A percentile compares a stretch with the other conserved stretches of the same genome.
phyloP scores from a whole-genome alignment of 106 monocot species.

The Cymbidium sinense region DNA sequence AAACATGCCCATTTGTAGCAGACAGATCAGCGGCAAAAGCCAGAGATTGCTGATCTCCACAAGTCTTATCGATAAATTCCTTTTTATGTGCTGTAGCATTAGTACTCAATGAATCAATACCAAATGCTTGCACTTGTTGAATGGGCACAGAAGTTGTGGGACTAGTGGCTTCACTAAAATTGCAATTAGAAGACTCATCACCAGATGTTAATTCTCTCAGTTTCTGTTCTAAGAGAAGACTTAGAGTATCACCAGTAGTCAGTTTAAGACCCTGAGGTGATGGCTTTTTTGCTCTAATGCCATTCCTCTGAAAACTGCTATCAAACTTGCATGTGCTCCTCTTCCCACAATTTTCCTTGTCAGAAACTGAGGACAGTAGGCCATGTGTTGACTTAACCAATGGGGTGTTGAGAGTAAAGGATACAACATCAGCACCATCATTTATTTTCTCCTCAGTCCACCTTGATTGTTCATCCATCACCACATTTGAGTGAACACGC shows the following conservation, averaged over 20 bases:
- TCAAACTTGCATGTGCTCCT: slow-evolving; percentile 14
- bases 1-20: too few species aligned
- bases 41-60: slow-evolving; percentile 14
- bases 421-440: slow-evolving; percentile 43
- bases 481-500: slow-evolving; percentile 28
- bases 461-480: slow-evolving; percentile 36
- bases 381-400: slow-evolving; percentile 22
- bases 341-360: slow-evolving; percentile 26
- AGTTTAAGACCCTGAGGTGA: slow-evolving; percentile 26
- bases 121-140: slow-evolving; percentile 18
- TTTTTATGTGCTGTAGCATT: slow-evolving; percentile 14
- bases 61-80: neutral
- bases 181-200: slow-evolving; percentile 28
- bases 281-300: slow-evolving; percentile 5
- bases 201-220: slow-evolving; percentile 65
- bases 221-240: slow-evolving; percentile 75
- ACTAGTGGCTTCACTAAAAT: slow-evolving; percentile 14
- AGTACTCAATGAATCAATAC: slow-evolving; percentile 10
- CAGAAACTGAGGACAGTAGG: slow-evolving; percentile 4
- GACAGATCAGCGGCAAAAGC: too few species aligned
- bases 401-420: slow-evolving; percentile 69
- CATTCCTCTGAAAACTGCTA: slow-evolving; percentile 12
- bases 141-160: slow-evolving; percentile 18
- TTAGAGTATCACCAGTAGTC: slow-evolving; percentile 65
- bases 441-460: slow-evolving; percentile 27